These are phyloP conservation scores for Pichia rugopelliculosa DNA, from an alignment of 805 yeast species.

Conservation along the genomic window DNA sequence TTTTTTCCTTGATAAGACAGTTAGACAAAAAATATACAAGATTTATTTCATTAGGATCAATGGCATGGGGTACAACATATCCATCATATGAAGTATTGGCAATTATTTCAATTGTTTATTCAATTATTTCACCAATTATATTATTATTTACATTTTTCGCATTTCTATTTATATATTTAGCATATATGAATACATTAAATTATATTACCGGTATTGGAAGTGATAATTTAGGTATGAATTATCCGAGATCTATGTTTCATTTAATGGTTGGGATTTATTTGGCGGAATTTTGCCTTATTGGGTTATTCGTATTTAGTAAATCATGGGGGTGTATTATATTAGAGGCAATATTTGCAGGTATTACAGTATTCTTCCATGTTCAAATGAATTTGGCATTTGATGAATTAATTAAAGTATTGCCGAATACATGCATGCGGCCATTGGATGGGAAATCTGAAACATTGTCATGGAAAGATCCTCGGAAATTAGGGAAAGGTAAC, in stretches of 20 bases:
- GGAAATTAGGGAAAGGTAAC: neutral
- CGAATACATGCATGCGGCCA: slow-evolving; percentile 70
- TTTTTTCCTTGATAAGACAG: slow-evolving; percentile 48
- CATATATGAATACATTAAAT: slow-evolving; percentile 69
- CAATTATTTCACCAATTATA: slow-evolving; percentile 77
- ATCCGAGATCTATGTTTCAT: slow-evolving; percentile 85
- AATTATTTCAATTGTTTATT: slow-evolving; percentile 58
- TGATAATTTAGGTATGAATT: slow-evolving; percentile 75
- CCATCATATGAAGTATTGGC: slow-evolving; percentile 71
- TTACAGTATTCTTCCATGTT: slow-evolving; percentile 64
- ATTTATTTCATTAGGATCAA: slow-evolving; percentile 44
- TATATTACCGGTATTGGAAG: slow-evolving; percentile 62
- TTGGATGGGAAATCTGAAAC: slow-evolving; percentile 64
- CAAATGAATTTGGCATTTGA: slow-evolving; percentile 61
- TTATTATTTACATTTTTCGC: slow-evolving; percentile 65
- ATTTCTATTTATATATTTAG: slow-evolving; percentile 65
- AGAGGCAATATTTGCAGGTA: slow-evolving; percentile 55
- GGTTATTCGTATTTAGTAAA: slow-evolving; percentile 82
- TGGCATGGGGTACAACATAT: slow-evolving; percentile 69
- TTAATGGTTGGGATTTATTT: slow-evolving; percentile 81
- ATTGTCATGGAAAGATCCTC: slow-evolving; percentile 39
- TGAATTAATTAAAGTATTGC: slow-evolving; percentile 48
- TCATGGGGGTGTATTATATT: slow-evolving; percentile 92
- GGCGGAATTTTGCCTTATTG: slow-evolving; percentile 80
- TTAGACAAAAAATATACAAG: slow-evolving; percentile 61